Evolutionary conservation across 345 rosid genomes (phyloP), one percentile per base, ranked within the genome.

Genomic region (Brassica nigra): DNA sequence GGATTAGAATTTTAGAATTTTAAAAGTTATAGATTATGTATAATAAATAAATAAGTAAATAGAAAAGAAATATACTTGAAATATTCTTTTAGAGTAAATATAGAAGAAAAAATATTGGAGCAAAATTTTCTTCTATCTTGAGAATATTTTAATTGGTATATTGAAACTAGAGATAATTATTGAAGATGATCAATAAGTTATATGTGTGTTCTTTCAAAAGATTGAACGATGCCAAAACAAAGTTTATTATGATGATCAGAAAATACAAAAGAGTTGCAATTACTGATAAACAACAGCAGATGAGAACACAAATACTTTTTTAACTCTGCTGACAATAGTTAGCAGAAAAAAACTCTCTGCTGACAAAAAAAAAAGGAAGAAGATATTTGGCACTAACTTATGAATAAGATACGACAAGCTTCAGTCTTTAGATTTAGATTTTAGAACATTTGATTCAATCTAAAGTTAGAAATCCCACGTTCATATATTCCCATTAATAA

Each of bases 261-360:
- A 71, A 23, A 11, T 27, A 20, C 29, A 36, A 27, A 59, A 59
- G 23, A 57, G 27, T n/a, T 64, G 73, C 28, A 37, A 16, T 28
- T 44, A 63, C 2, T 12, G 20, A 15, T 49, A 49, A 10, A 62
- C 44, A 59, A 54, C 65, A 63, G 57, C 76, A 34, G 44, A 77
- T 34, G 44, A 23, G 58, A 70, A 70, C 64, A 62, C 54, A 31
- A 44, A 31, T 20, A 14, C 23, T 49, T 31, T 70, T 3, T 9
- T 27, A 65, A 72, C 33, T 66, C 73, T 78, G 77, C 77, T 42
- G 77, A 54, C 31, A 7, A 62, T 23, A 23, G 27, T 23, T 23
- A 23, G 27, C 27, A 23, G 27, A 23, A 23, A 23, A 23, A 23
- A 23, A 23, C 9, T 14, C 33, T 66, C 73, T 78, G 77, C 77